Evolutionary conservation across 345 rosid genomes (phyloP), one percentile per base, ranked within the genome.

Genomic region (Cardamine occulta): DNA sequence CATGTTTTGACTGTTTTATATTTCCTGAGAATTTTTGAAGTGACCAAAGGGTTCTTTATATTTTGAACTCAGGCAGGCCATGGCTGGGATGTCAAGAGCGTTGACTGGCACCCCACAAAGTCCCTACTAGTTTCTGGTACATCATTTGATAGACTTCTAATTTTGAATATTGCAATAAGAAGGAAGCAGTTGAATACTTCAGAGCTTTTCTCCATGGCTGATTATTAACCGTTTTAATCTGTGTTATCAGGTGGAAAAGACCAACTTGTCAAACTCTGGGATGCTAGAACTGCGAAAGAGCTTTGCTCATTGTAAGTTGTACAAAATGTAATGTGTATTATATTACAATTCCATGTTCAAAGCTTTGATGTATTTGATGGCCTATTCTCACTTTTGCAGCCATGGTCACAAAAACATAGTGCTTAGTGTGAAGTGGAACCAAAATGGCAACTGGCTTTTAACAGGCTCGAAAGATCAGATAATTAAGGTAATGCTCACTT

Each of bases 1-100:
- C 60, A 8, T 73, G 45, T 26, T 32, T 29, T n/a, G 19, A 34
- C 29, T 47, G 14, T 45, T 35, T 23, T 59, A 15, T 52, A 32
- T 51, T n/a, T 53, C 35, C 48, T 74, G 63, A 68, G 39, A 74
- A 23, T 56, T 32, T 68, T 48, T 71, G 60, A 78, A 82, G 57
- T 86, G 74, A 89, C 85, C 85, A 76, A 79, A 82, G 86, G 78
- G 70, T 72, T 83, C 71, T 84, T 70, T 69, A 52, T 66, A 51
- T 73, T 59, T 92, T 95, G 84, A 90, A 92, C 91, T 90, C 97
- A 90, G 93, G 93, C 99, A 95, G 99, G 99, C 89, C 99, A 95
- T 84, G 98, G 98, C 79, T 92, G 98, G 97, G 98, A 95, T 93
- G 98, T 95, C 82, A 95, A 95, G 87, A 79, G 96, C 80, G 98